Evolutionary conservation across 2,329 filamentous ascomycete species (phyloP).

Genomic region (Fusarium torulosum): DNA sequence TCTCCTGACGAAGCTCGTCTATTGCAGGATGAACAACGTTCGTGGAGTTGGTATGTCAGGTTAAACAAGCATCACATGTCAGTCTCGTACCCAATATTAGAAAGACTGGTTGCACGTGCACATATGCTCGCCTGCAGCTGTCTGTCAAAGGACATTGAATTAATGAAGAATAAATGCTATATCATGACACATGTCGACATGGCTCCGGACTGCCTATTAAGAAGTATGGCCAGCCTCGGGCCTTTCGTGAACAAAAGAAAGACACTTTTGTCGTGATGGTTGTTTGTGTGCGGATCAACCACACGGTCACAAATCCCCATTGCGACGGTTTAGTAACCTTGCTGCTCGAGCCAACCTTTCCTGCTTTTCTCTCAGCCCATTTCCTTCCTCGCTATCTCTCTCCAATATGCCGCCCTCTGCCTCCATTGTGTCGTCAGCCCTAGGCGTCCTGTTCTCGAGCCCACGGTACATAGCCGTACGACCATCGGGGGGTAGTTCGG

Average conservation of each 20-base stretch:
- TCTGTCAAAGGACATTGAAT: slow-evolving; percentile 41
- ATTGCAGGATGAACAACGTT: slow-evolving; percentile 2
- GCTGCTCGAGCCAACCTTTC: slow-evolving; percentile 58
- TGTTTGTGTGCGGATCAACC: slow-evolving; percentile 2
- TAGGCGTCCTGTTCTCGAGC: slow-evolving; percentile 35
- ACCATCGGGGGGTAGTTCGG: slow-evolving; percentile 37
- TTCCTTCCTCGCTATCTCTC: slow-evolving; percentile 44
- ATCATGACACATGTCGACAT: slow-evolving; percentile 50
- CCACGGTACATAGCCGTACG: slow-evolving; percentile 56
- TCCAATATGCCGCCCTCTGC: slow-evolving; percentile 45
- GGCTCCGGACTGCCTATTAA: slow-evolving; percentile 40
- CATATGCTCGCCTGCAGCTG: slow-evolving; percentile 22
- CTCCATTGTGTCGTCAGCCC: slow-evolving; percentile 37
- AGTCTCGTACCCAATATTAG: slow-evolving; percentile 22
- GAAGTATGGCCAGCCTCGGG: slow-evolving; percentile 36
- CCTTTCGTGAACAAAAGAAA: slow-evolving; percentile 32
- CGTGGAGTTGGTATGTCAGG: not conserved
- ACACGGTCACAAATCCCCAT: slow-evolving; percentile 31
- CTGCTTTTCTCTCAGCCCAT: slow-evolving; percentile 53
- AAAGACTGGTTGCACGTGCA: slow-evolving; percentile 32
- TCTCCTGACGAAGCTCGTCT: not conserved
- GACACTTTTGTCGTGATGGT: slow-evolving; percentile 2
- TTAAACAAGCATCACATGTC: slow-evolving; percentile 14
- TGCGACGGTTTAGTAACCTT: slow-evolving; percentile 51
- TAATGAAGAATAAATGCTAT: slow-evolving; percentile 51